phyloP scores from a whole-genome alignment of 2,329 filamentous ascomycete genomes.

The Neonectria faginata region DNA sequence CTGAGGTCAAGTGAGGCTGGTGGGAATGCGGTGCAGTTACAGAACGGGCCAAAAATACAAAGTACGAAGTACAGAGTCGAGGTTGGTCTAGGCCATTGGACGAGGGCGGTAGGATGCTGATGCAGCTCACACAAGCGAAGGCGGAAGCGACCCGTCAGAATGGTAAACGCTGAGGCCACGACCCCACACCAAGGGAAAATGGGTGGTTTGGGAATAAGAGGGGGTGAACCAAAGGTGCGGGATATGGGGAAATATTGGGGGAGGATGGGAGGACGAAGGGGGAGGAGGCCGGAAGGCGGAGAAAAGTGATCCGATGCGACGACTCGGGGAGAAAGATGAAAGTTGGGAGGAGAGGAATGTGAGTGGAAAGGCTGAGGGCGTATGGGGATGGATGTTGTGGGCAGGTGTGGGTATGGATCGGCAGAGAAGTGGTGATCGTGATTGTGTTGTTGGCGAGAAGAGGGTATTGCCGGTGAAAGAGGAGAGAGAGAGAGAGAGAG shows the following conservation, averaged over 20 bases:
- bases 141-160: constrained; percentile 24
- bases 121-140: constrained; percentile 23
- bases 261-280: neutral
- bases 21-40: constrained; percentile 17
- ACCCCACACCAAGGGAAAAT: constrained; percentile 27
- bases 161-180: constrained; percentile 33
- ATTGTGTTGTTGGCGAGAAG: constrained; percentile 1
- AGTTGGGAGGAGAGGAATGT: neutral
- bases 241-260: constrained; percentile 6
- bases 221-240: constrained; percentile 18
- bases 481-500: neutral
- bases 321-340: constrained; percentile 1
- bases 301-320: constrained; percentile 1
- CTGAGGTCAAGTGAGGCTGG: constrained; percentile 4
- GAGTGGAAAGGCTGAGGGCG: neutral
- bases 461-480: neutral
- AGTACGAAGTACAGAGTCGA: constrained; percentile 14
- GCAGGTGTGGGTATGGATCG: constrained; percentile 24
- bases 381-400: neutral
- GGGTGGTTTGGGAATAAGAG: constrained; percentile 11
- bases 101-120: constrained; percentile 13
- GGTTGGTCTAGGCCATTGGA: constrained; percentile 22
- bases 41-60: constrained; percentile 7
- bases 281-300: neutral
- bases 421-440: constrained; percentile 10